Evolutionary conservation across 805 yeast species (phyloP), one percentile per base, ranked within the genome.

Genomic region (Cyberlindnera japonica): DNA sequence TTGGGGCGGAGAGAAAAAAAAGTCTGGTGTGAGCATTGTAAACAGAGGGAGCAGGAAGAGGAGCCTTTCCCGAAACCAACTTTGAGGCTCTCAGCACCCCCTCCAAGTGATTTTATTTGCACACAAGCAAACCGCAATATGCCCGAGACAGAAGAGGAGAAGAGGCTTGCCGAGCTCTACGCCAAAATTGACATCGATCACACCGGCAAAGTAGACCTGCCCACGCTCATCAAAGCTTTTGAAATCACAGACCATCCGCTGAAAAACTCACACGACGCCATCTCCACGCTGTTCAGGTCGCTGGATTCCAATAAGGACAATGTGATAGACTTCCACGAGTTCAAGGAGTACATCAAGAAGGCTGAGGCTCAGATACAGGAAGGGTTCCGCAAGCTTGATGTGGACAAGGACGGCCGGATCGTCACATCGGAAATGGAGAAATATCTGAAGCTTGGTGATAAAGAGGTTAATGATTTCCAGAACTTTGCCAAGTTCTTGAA

Each of bases 311-410:
- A 79, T 44, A 61, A 72, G 12, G 88, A 81, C 48, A 63, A 70
- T 20, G 61, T 68, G 9, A 72, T 83, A 18, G 85, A 80, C 53
- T 80, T 75, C 48, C 71, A 70, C 15, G 87, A 82, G 54, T 87
- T 87, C 59, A 73, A 79, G 50, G 63, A 65, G 21, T 88, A 85
- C 61, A 71, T 84, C 20, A 57, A 67, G 9, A 68, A 69, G 13
- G 87, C 95, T 1, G 95, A 88, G 54, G 63, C 67, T 13, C 91
- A 84, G 55, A 82, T 87, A 41, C 69, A 71, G 25, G 65, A 63
- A 31, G 93, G 95, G 0, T 87, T 88, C 59, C 65, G 68, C 37
- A 74, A 67, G 41, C 72, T 87, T 27, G 95, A 87, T 59, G 63
- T 65, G 29, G 87, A 87, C 53, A 65, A 78, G 36, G 95, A 86